phyloP scores from a whole-genome alignment of 345 rosid genomes.

The sweet orange (Citrus sinensis) region DNA sequence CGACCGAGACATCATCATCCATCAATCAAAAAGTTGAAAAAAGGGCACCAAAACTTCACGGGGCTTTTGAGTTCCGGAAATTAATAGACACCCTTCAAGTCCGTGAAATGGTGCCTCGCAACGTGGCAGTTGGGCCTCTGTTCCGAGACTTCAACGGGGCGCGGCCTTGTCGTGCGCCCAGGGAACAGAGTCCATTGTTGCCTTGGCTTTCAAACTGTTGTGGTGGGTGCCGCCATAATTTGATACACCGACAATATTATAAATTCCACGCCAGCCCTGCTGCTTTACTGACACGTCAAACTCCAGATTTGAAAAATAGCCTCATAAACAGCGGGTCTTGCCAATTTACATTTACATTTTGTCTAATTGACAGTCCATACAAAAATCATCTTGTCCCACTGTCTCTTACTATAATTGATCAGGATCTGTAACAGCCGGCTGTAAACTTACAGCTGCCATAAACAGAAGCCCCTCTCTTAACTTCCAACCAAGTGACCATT shows the following conservation, averaged over 20 bases:
- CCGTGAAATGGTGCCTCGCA: background rate
- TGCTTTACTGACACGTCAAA: conserved; percentile 19
- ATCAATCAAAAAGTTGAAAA: background rate
- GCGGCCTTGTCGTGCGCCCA: conserved; percentile 10
- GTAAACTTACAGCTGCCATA: background rate
- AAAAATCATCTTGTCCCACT: too few relatives aligned
- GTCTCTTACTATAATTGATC: too few relatives aligned
- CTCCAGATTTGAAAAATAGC: too few relatives aligned
- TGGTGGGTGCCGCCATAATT: background rate
- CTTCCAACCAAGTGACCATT: background rate
- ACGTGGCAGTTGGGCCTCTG: background rate
- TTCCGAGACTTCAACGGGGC: too few relatives aligned
- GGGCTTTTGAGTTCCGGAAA: conserved; percentile 11
- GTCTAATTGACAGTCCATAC: too few relatives aligned
- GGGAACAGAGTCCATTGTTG: conserved; percentile 17
- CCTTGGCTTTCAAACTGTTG: background rate
- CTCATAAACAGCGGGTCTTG: background rate
- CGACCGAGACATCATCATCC: background rate
- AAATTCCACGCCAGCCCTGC: conserved; percentile 5
- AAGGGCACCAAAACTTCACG: background rate
- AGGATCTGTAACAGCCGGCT: too few relatives aligned
- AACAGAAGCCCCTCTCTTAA: background rate
- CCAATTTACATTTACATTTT: too few relatives aligned
- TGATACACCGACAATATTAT: background rate
- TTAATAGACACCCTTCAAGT: conserved; percentile 6